Conservation (phyloP, 2,329 filamentous ascomycete genomes). For the Fusarium keratoplasticum region DNA sequence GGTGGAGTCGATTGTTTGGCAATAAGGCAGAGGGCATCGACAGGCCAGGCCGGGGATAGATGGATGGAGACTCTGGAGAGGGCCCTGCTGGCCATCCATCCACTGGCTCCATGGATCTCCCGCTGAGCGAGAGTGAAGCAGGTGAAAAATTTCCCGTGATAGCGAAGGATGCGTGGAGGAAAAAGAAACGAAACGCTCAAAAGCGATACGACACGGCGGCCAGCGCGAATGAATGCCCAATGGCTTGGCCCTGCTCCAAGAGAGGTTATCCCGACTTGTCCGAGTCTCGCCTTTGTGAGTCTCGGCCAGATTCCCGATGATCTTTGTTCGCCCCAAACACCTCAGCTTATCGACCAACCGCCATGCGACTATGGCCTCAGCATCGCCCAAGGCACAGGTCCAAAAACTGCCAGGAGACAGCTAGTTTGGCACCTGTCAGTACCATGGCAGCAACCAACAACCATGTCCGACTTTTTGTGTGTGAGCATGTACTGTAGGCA, state of each 20-base stretch:
- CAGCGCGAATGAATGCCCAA: conserved; percentile 23
- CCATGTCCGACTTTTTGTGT: conserved; percentile 9
- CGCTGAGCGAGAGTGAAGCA: conserved; percentile 19
- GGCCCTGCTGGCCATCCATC: conserved; percentile 22
- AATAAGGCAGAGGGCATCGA: conserved; percentile 45
- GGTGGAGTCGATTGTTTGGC: conserved; percentile 40
- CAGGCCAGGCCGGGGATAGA: conserved; percentile 37
- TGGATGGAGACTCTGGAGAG: conserved; percentile 23
- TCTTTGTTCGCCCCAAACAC: conserved; percentile 19
- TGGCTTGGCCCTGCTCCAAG: conserved; percentile 20
- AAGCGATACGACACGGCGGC: conserved; percentile 18
- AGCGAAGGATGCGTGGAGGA: conserved; percentile 12
- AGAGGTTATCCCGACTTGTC: conserved; percentile 28
- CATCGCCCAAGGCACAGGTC: conserved; percentile 18
- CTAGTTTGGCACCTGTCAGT: conserved; percentile 41
- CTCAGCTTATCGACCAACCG: conserved; percentile 18
- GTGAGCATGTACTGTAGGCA: conserved; percentile 9
- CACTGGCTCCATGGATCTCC: conserved; percentile 14
- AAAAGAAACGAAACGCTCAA: conserved; percentile 24
- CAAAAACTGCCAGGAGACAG: conserved; percentile 17
- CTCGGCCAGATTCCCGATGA: conserved; percentile 12
- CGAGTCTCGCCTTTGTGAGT: conserved; percentile 21
- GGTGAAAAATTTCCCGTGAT: conserved; percentile 2
- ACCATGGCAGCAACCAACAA: conserved; percentile 17
- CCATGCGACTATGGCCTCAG: conserved; percentile 35